Conservation (phyloP, 208 protist genomes). For the Acanthamoeba sp. region DNA sequence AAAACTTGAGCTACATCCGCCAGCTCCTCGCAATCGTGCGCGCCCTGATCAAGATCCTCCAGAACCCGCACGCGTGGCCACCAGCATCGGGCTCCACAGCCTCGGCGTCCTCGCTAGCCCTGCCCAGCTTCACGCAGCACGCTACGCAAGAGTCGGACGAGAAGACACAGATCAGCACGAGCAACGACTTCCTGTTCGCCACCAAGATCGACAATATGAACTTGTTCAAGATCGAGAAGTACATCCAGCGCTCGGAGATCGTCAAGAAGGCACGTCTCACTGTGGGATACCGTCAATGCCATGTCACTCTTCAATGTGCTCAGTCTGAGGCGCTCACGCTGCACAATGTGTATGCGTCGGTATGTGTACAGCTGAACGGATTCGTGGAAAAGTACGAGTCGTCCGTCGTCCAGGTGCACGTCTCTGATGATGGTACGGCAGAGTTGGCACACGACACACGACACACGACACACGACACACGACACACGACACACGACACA, state of each 20-base stretch:
- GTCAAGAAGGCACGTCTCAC: constrained; percentile 79
- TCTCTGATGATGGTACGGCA: constrained; percentile 28
- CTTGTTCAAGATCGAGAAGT: constrained; percentile 85
- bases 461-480: too few relatives aligned
- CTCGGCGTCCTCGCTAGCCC: background rate
- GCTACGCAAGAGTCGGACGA: constrained; percentile 15
- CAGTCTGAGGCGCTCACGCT: too few relatives aligned
- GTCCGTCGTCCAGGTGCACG: background rate
- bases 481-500: too few relatives aligned
- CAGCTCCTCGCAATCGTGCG: constrained; percentile 91
- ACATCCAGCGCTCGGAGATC: constrained; percentile 84
- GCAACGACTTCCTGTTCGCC: constrained; percentile 85
- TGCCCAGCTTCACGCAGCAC: background rate
- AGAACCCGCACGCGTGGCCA: constrained; percentile 10
- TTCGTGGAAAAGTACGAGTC: constrained; percentile 61
- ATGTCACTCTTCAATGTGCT: background rate
- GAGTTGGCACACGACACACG: too few relatives aligned
- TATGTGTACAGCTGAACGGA: background rate
- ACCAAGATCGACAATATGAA: constrained; percentile 84
- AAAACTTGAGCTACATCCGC: constrained; percentile 93
- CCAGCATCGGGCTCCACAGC: background rate
- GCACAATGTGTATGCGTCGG: background rate
- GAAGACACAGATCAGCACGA: constrained; percentile 54
- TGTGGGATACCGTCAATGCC: too few relatives aligned
- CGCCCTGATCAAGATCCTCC: constrained; percentile 71